phyloP scores from a whole-genome alignment of 2,329 filamentous ascomycete species.

The Apiospora pterosperma region DNA sequence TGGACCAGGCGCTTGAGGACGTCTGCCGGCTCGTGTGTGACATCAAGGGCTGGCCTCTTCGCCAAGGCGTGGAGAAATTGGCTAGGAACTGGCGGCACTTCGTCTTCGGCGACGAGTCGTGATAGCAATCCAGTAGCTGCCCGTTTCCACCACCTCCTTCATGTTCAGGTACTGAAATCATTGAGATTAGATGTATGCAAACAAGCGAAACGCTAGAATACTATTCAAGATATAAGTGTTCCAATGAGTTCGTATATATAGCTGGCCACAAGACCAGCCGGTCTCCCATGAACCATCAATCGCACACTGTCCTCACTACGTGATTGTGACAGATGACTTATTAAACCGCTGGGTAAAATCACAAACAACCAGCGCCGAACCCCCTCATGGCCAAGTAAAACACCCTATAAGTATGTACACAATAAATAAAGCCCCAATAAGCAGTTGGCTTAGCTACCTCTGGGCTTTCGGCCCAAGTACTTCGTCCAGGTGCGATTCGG shows the following conservation, averaged over 20 bases:
- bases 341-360: not conserved
- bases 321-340: not conserved
- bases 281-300: not conserved
- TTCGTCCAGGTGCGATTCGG: not conserved
- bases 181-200: not conserved
- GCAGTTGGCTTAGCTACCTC: not conserved
- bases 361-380: not conserved
- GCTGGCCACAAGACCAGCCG: not conserved
- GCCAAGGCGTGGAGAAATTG: conserved; percentile 66
- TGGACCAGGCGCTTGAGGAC: conserved; percentile 75
- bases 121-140: not conserved
- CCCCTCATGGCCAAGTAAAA: not conserved
- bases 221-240: not conserved
- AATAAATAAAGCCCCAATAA: not conserved
- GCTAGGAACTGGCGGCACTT: conserved; percentile 76
- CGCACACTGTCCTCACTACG: not conserved
- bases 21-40: conserved; percentile 74
- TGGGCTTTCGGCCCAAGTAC: not conserved
- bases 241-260: not conserved
- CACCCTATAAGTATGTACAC: not conserved
- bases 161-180: not conserved
- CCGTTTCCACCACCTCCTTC: not conserved
- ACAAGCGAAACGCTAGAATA: not conserved
- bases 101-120: conserved; percentile 55
- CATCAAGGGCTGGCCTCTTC: conserved; percentile 73